These are phyloP conservation scores for Pythium rishiriense DNA, from an alignment of 352 stramenopile genomes.

Conservation along the genomic window DNA sequence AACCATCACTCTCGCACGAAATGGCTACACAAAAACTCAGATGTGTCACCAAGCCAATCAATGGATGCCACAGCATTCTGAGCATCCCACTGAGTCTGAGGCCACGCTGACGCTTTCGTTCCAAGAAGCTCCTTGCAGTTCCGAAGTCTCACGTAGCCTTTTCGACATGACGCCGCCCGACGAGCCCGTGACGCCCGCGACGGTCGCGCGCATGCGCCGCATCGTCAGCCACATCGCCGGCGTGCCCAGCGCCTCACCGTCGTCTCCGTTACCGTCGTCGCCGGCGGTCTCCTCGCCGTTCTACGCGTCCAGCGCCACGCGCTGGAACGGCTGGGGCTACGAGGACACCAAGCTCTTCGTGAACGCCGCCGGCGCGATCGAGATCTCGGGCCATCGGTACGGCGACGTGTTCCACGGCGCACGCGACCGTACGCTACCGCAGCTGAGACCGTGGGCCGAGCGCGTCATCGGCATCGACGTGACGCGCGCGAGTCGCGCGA, in stretches of 20 bases:
- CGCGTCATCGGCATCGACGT: conserved; percentile 52
- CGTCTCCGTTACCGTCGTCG: conserved; percentile 1
- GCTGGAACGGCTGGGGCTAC: conserved; percentile 79
- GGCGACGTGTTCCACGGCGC: conserved; percentile 53
- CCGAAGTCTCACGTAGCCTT: neutral
- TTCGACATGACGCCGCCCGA: conserved; percentile 3
- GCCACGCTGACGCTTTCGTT: neutral
- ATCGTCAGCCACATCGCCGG: conserved; percentile 46
- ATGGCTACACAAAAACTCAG: conserved; percentile 3
- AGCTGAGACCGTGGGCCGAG: conserved; percentile 60
- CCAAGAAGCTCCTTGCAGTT: neutral
- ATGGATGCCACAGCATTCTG: neutral
- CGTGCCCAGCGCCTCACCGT: neutral
- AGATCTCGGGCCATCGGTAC: conserved; percentile 64
- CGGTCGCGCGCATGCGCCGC: conserved; percentile 52
- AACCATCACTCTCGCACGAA: neutral
- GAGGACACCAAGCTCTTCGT: conserved; percentile 70
- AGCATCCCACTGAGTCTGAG: neutral
- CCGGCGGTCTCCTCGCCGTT: neutral
- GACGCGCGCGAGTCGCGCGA: conserved; percentile 36
- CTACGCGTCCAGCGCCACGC: conserved; percentile 34
- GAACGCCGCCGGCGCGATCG: conserved; percentile 52
- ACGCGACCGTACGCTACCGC: conserved; percentile 46
- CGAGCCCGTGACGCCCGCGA: conserved; percentile 21
- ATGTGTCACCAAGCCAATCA: neutral